These are phyloP conservation scores for Sechiopsis laciniata DNA, from an alignment of 306 rosid species.

Conservation along the genomic window DNA sequence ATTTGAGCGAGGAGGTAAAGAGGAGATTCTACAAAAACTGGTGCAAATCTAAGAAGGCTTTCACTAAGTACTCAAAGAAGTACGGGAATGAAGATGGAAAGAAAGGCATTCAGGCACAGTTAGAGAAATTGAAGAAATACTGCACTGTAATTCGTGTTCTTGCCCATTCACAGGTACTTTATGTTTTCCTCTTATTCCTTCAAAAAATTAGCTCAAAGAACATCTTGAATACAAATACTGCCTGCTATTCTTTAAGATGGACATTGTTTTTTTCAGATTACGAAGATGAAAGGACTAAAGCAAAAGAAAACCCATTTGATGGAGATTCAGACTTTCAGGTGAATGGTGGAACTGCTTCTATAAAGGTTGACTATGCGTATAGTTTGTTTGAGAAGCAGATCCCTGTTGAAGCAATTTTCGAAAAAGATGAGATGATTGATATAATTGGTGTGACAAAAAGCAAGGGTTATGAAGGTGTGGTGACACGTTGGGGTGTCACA, in stretches of 20 bases:
- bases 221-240: neutral
- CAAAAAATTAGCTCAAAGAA: neutral
- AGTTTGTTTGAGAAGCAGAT: conserved; percentile 41
- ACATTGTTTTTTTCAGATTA: conserved; percentile 25
- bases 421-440: conserved; percentile 86
- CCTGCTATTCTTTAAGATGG: neutral
- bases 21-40: conserved; percentile 77
- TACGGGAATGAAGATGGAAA: conserved; percentile 59
- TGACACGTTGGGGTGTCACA: conserved; percentile 82
- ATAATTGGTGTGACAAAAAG: conserved; percentile 77
- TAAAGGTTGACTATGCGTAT: conserved; percentile 39
- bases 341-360: conserved; percentile 36
- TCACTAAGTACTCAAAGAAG: conserved; percentile 49
- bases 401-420: conserved; percentile 76
- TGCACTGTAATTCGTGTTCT: conserved; percentile 57
- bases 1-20: conserved; percentile 65
- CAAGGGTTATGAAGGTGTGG: conserved; percentile 82
- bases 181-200: neutral
- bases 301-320: conserved; percentile 51
- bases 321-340: conserved; percentile 53
- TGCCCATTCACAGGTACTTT: conserved; percentile 67
- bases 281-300: conserved; percentile 41
- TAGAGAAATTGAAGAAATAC: conserved; percentile 64
- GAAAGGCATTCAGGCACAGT: conserved; percentile 45
- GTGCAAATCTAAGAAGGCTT: conserved; percentile 75